A percentile compares a stretch with the other conserved stretches of the same genome.
Evolutionary conservation across 805 yeast species (phyloP).

Genomic region (Candida adriatica): DNA sequence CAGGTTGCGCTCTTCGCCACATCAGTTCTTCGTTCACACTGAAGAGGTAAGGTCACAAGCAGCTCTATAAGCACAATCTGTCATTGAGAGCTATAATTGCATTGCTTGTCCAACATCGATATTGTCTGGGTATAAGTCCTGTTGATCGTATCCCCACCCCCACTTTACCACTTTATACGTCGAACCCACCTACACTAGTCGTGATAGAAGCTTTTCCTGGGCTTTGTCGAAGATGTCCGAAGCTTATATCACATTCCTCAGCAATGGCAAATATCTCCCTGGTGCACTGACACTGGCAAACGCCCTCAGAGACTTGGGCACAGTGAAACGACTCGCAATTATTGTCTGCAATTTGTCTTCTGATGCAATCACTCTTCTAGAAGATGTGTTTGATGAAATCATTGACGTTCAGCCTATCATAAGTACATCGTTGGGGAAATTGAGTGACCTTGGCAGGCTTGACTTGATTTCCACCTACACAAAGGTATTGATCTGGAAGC

Average conservation of each 20-base stretch:
- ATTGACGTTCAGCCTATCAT: constrained; percentile 20
- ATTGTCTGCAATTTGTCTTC: constrained; percentile 15
- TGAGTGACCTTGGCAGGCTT: constrained; percentile 35
- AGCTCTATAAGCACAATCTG: too few species aligned
- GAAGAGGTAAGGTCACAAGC: too few species aligned
- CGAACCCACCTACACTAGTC: too few species aligned
- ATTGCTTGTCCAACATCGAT: too few species aligned
- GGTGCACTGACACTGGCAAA: constrained; percentile 46
- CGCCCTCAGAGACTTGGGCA: constrained; percentile 23
- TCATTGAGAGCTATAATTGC: too few species aligned
- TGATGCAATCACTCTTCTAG: constrained; percentile 18
- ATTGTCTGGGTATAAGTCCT: too few species aligned
- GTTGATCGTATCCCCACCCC: too few species aligned
- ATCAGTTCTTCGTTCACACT: too few species aligned
- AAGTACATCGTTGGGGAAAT: constrained; percentile 20
- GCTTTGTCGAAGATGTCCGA: constrained; percentile 7
- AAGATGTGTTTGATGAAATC: constrained; percentile 22
- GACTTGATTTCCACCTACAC: constrained; percentile 43
- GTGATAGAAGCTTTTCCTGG: too few species aligned
- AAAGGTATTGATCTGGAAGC: constrained; percentile 42
- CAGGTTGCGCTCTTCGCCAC: too few species aligned
- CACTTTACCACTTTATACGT: too few species aligned
- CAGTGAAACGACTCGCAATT: constrained; percentile 8
- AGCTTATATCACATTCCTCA: constrained; percentile 40
- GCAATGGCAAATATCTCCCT: constrained; percentile 42